phyloP scores from a whole-genome alignment of 345 rosid genomes.

The Geranium brycei region DNA sequence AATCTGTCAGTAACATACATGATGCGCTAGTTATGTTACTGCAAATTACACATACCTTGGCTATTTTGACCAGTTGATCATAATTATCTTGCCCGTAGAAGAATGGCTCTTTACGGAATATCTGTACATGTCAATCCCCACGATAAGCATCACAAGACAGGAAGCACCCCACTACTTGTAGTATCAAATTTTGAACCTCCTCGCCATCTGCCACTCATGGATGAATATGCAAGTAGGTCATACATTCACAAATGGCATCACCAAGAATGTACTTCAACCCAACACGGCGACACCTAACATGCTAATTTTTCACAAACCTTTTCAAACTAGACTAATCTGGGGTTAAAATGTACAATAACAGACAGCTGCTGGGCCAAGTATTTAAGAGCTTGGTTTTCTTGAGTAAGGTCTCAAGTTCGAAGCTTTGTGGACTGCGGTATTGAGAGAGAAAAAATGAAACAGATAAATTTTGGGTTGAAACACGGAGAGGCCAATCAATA shows the following conservation, averaged over 20 bases:
- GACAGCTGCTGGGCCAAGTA: too few species aligned
- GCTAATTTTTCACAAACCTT: not conserved
- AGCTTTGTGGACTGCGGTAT: too few species aligned
- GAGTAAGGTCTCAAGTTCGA: too few species aligned
- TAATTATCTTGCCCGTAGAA: constrained; percentile 39
- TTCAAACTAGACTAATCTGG: not conserved
- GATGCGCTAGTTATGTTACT: too few species aligned
- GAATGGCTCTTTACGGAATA: constrained; percentile 85
- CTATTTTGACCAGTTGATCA: constrained; percentile 94
- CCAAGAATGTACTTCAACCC: constrained; percentile 9
- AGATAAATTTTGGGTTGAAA: not conserved
- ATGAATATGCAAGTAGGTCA: constrained; percentile 21
- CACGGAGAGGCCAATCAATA: not conserved
- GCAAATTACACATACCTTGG: constrained; percentile 43
- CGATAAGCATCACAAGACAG: constrained; percentile 18
- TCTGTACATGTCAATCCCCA: constrained; percentile 38
- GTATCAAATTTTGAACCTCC: constrained; percentile 11
- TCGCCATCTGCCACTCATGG: constrained; percentile 16
- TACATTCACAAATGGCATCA: constrained; percentile 9
- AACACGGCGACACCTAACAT: not conserved
- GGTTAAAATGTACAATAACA: not conserved
- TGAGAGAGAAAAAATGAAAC: too few species aligned
- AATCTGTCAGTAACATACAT: too few species aligned
- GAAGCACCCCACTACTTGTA: too few species aligned
- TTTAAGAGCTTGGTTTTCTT: too few species aligned